Conservation (phyloP, 2,329 filamentous ascomycete genomes). For the Hypocrella siamensis region DNA sequence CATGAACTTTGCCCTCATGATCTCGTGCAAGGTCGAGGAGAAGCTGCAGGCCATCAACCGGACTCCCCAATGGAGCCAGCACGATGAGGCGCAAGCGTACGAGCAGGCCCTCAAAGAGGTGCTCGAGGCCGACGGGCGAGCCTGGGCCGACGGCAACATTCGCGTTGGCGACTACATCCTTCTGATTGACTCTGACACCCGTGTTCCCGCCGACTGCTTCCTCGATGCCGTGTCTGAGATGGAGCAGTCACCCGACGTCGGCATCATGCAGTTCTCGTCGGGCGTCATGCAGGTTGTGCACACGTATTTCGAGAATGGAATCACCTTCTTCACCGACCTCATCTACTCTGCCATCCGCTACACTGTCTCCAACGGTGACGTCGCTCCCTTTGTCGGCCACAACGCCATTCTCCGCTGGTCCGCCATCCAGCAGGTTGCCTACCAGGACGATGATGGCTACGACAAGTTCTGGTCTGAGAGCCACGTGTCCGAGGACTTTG, state of each 20-base stretch:
- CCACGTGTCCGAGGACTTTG: slow-evolving; percentile 69
- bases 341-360: slow-evolving; percentile 66
- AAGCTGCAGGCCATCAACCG: slow-evolving; percentile 44
- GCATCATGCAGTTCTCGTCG: slow-evolving; percentile 63
- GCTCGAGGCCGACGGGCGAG: slow-evolving; percentile 50
- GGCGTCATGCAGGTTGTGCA: slow-evolving; percentile 67
- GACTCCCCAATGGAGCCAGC: slow-evolving; percentile 46
- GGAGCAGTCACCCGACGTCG: slow-evolving; percentile 65
- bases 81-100: slow-evolving; percentile 52
- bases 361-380: slow-evolving; percentile 62
- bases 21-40: slow-evolving; percentile 56
- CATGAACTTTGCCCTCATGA: slow-evolving; percentile 56
- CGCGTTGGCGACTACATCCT: slow-evolving; percentile 69
- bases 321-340: slow-evolving; percentile 58
- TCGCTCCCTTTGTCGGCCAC: slow-evolving; percentile 68
- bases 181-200: slow-evolving; percentile 65
- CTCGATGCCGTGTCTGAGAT: slow-evolving; percentile 69
- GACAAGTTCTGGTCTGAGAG: slow-evolving; percentile 74
- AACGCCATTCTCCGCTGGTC: slow-evolving; percentile 64
- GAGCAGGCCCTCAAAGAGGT: slow-evolving; percentile 48
- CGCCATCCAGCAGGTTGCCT: slow-evolving; percentile 58
- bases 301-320: slow-evolving; percentile 57
- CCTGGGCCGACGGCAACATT: slow-evolving; percentile 75
- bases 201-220: slow-evolving; percentile 62
- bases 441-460: slow-evolving; percentile 52